phyloP scores from a whole-genome alignment of 2,329 filamentous ascomycete genomes.

The Furcasterigmium sp. region DNA sequence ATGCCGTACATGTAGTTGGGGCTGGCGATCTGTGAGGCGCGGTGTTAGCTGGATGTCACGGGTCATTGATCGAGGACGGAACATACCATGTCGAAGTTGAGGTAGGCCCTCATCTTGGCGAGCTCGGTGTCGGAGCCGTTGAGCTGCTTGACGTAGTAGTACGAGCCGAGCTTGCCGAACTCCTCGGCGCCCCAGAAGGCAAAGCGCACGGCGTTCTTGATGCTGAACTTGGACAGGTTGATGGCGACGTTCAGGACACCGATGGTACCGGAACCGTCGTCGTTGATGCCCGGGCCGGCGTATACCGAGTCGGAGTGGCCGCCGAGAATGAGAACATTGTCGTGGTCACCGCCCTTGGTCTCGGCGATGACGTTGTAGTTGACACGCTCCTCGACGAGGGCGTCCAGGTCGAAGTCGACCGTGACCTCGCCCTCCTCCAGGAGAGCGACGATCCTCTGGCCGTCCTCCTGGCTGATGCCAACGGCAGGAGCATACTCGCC shows the following conservation, averaged over 20 bases:
- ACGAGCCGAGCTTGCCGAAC: constrained; percentile 43
- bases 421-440: constrained; percentile 24
- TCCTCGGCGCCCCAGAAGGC: constrained; percentile 50
- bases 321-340: constrained; percentile 42
- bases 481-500: constrained; percentile 43
- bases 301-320: constrained; percentile 42
- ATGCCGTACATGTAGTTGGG: constrained; percentile 48
- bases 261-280: constrained; percentile 52
- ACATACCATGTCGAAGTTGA: constrained; percentile 58
- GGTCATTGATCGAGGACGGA: not conserved
- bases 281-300: constrained; percentile 56
- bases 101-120: constrained; percentile 45
- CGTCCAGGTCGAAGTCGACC: constrained; percentile 35
- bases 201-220: constrained; percentile 45
- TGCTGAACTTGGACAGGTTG: constrained; percentile 33
- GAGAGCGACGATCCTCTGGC: constrained; percentile 21
- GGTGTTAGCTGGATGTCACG: constrained; percentile 11
- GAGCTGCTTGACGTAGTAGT: constrained; percentile 37
- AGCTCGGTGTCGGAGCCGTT: constrained; percentile 37
- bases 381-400: constrained; percentile 39
- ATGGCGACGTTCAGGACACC: constrained; percentile 40
- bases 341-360: constrained; percentile 39
- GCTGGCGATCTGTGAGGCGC: too few relatives aligned
- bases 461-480: constrained; percentile 45
- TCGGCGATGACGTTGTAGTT: constrained; percentile 47